These are phyloP conservation scores for Cladosporium sp. DNA, from an alignment of 2,329 filamentous ascomycete species.

Conservation along the genomic window DNA sequence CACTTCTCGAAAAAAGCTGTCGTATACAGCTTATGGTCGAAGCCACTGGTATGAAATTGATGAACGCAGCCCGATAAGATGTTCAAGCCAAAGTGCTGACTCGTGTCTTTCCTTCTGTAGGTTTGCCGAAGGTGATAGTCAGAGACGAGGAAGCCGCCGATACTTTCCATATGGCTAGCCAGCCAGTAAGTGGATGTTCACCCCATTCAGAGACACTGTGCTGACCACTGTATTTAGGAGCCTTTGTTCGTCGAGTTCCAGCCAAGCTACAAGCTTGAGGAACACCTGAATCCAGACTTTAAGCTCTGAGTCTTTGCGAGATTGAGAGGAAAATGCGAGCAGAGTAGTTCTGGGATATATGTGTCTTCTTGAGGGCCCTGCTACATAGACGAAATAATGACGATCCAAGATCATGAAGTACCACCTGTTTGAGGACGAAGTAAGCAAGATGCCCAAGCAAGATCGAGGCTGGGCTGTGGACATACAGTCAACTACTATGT, in stretches of 20 bases:
- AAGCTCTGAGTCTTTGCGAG: neutral
- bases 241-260: conserved; percentile 49
- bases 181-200: conserved; percentile 27
- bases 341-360: neutral
- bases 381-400: neutral
- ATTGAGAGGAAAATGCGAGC: neutral
- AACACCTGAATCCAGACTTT: conserved; percentile 15
- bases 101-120: neutral
- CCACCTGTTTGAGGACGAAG: neutral
- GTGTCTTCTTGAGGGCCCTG: neutral
- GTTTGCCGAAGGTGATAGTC: conserved; percentile 49
- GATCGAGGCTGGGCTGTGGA: neutral
- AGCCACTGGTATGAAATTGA: conserved; percentile 44
- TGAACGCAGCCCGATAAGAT: neutral
- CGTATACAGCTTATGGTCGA: conserved; percentile 65
- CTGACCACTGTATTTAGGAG: conserved; percentile 28
- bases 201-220: neutral
- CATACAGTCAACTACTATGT: neutral
- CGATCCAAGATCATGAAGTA: neutral
- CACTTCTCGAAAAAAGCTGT: conserved; percentile 63
- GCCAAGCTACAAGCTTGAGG: conserved; percentile 29
- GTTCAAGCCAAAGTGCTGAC: neutral
- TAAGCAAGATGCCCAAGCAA: neutral
- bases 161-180: conserved; percentile 47
- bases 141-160: conserved; percentile 52